Evolutionary conservation across 768 basidiomycete genomes (phyloP), one percentile per base, ranked within the genome.

Genomic region (Cantharellus anzutake): DNA sequence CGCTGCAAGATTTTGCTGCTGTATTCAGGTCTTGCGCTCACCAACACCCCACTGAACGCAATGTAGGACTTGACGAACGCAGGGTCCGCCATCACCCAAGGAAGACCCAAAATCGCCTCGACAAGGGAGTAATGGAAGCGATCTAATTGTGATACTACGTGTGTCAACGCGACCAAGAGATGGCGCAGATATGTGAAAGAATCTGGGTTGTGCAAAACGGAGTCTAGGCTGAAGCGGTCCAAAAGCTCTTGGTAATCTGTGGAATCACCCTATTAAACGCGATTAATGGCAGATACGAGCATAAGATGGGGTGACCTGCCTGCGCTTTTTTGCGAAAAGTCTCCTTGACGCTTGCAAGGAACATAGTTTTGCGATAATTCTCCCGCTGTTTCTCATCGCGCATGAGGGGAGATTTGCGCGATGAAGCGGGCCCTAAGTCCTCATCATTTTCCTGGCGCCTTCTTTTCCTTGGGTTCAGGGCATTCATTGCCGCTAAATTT

Each of bases 11-110:
- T 82, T 58, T 86, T 76, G 34, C 83, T 84, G 40, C 94, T 76
- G 71, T 94, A 97, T 72, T 96, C 90, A 61, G 93, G 88, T 62
- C 85, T 74, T 34, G 94, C 89, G 62, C 86, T 90, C 64, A 94
- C 79, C 44, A 99, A 80, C 75, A 93, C 88, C 37, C 89, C 87
- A 55, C 91, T 79, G 68, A 96, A 96, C 41, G 84, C 78, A 39
- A 83, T 84, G 71, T 94, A 97, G 3, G 83, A 82, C 70, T 84
- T 85, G 58, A 93, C 91, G 64, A 94, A 86, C 41, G 74, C 72
- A 40, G 78, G 78, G 67, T 94, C 92, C 71, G 90, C 80, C n/a
- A 82, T 86, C 14, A 86, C 83, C 96, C 96, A 99, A 7, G 91
- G 89, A 67, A 97, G 76, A 62, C 76, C 77, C 50, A 97, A 75